These are phyloP conservation scores for Geotrichum candidum DNA, from an alignment of 1,139 yeast species.

Conservation along the genomic window DNA sequence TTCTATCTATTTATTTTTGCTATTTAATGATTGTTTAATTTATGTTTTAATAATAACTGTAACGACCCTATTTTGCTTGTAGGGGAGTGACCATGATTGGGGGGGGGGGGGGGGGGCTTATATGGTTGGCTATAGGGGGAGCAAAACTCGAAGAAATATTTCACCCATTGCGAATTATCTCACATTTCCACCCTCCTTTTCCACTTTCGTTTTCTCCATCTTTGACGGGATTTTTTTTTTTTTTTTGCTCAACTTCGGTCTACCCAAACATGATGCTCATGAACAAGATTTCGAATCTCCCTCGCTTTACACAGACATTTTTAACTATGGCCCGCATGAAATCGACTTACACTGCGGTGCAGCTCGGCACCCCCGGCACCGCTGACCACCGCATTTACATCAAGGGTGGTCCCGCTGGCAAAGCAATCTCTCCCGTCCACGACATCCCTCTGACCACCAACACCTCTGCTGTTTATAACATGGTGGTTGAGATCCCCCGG, in stretches of 20 bases:
- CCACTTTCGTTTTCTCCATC: background rate
- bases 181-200: background rate
- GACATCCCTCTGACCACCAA: constrained; percentile 68
- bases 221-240: background rate
- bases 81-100: background rate
- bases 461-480: constrained; percentile 56
- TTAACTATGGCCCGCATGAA: background rate
- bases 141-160: background rate
- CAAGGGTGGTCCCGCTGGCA: constrained; percentile 38
- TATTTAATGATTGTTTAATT: background rate
- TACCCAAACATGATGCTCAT: background rate
- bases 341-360: constrained; percentile 39
- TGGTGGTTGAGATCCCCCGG: constrained; percentile 92
- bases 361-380: constrained; percentile 79
- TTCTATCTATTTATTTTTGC: background rate
- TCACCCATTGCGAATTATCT: background rate
- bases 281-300: background rate
- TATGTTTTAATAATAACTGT: background rate
- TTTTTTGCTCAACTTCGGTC: background rate
- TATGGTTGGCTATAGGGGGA: background rate
- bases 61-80: too few relatives aligned
- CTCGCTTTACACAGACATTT: background rate
- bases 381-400: constrained; percentile 61
- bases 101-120: too few relatives aligned
- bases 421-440: constrained; percentile 67